Percentiles rank a stretch among this genome's conserved stretches.
These are phyloP conservation scores for Begonia peltatifolia DNA, from an alignment of 306 rosid genomes.

Conservation along the genomic window DNA sequence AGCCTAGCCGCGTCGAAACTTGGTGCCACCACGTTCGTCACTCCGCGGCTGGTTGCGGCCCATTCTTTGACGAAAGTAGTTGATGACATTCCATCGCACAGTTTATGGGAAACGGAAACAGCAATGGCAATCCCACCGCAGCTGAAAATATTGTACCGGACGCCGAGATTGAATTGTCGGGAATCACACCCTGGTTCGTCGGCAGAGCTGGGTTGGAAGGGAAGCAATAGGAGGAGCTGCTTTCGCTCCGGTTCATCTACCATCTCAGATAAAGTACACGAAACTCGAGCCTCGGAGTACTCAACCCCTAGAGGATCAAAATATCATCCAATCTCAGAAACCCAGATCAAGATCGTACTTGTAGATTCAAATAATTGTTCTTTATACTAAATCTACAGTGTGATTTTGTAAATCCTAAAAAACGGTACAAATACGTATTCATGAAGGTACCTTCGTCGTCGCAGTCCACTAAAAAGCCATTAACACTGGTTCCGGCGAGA, in stretches of 20 bases:
- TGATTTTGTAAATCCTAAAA: too few relatives aligned
- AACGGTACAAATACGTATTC: background rate
- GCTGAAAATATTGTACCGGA: constrained; percentile 5
- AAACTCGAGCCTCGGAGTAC: constrained; percentile 10
- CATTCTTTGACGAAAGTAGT: constrained; percentile 2
- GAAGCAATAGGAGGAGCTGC: constrained; percentile 1
- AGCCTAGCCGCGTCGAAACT: constrained; percentile 7
- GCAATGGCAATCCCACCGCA: constrained; percentile 11
- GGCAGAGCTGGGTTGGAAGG: background rate
- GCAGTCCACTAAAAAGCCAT: constrained; percentile 12
- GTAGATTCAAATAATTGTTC: constrained; percentile 1
- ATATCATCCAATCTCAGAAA: too few relatives aligned
- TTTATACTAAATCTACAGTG: too few relatives aligned
- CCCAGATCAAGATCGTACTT: too few relatives aligned
- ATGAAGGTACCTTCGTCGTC: constrained; percentile 13
- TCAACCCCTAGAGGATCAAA: background rate
- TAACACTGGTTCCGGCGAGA: constrained; percentile 11
- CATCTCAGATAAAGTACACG: background rate
- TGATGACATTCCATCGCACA: constrained; percentile 6
- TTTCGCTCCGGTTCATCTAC: constrained; percentile 4
- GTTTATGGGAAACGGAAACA: constrained; percentile 11
- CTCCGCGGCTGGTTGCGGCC: constrained; percentile 8
- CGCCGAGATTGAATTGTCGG: background rate
- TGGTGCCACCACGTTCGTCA: background rate
- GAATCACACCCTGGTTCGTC: background rate